Conservation (phyloP, 192 early-diverging fungal species). For the Linnemannia hyalina region DNA sequence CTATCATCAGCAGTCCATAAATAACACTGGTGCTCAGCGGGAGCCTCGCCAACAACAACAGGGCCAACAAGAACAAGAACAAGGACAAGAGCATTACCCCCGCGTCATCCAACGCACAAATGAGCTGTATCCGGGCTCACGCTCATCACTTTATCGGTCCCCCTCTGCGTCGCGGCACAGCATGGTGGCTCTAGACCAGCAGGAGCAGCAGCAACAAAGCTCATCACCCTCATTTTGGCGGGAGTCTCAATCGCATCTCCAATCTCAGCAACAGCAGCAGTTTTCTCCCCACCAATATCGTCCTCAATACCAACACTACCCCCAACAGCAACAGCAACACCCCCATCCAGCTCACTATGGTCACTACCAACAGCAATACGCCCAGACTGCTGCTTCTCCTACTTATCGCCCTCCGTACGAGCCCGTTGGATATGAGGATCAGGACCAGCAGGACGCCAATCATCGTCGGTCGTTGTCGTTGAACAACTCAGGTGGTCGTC, state of each 20-base stretch:
- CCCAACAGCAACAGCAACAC: not conserved
- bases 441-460: not conserved
- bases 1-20: slow-evolving; percentile 17
- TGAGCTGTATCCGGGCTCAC: slow-evolving; percentile 12
- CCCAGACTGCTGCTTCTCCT: not conserved
- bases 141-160: not conserved
- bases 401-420: not conserved
- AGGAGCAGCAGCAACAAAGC: slow-evolving; percentile 7
- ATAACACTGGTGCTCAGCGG: slow-evolving; percentile 36
- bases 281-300: not conserved
- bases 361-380: not conserved
- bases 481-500: not conserved
- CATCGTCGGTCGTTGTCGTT: slow-evolving; percentile 26
- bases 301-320: not conserved
- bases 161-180: not conserved
- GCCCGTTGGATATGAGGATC: not conserved
- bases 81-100: not conserved
- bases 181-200: slow-evolving; percentile 1
- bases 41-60: slow-evolving; percentile 28
- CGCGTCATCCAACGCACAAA: slow-evolving; percentile 1
- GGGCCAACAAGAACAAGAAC: too few relatives aligned
- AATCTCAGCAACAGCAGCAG: not conserved
- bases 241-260: not conserved
- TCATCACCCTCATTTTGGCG: slow-evolving; percentile 7
- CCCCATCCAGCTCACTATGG: slow-evolving; percentile 6